A percentile compares a stretch with the other conserved stretches of the same genome.
Evolutionary conservation across 2,329 filamentous ascomycete species (phyloP).

Genomic region (Fusarium papillatum): DNA sequence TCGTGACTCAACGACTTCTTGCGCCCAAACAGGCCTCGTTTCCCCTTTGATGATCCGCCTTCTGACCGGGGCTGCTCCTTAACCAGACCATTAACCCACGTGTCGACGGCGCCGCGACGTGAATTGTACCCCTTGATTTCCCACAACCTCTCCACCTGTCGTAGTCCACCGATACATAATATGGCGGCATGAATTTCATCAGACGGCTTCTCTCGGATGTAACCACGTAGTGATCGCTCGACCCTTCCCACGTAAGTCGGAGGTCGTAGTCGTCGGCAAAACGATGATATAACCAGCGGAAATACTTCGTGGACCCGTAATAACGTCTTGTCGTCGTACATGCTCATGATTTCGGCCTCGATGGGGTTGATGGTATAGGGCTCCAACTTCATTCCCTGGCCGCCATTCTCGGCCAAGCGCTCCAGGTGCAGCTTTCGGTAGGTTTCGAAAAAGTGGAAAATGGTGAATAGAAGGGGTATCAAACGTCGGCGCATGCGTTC

Average conservation of each 20-base stretch:
- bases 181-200: conserved; percentile 74
- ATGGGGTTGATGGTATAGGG: conserved; percentile 75
- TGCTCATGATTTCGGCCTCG: conserved; percentile 71
- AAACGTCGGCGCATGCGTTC: conserved; percentile 75
- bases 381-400: conserved; percentile 63
- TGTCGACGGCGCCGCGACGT: conserved; percentile 70
- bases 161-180: conserved; percentile 70
- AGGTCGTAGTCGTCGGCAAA: conserved; percentile 72
- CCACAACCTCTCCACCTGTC: conserved; percentile 75
- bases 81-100: conserved; percentile 68
- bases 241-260: conserved; percentile 75
- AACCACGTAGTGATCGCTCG: conserved; percentile 73
- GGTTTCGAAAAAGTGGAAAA: conserved; percentile 78
- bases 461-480: conserved; percentile 73
- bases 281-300: conserved; percentile 74
- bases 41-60: conserved; percentile 58
- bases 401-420: conserved; percentile 65
- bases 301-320: conserved; percentile 75
- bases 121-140: conserved; percentile 76
- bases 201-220: conserved; percentile 72
- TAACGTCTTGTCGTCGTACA: conserved; percentile 75
- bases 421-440: conserved; percentile 71
- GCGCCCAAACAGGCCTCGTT: conserved; percentile 67
- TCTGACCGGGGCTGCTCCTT: conserved; percentile 56
- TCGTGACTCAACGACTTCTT: conserved; percentile 65